phyloP scores from a whole-genome alignment of 495 filamentous ascomycete species.

The Apiosordaria backusii region DNA sequence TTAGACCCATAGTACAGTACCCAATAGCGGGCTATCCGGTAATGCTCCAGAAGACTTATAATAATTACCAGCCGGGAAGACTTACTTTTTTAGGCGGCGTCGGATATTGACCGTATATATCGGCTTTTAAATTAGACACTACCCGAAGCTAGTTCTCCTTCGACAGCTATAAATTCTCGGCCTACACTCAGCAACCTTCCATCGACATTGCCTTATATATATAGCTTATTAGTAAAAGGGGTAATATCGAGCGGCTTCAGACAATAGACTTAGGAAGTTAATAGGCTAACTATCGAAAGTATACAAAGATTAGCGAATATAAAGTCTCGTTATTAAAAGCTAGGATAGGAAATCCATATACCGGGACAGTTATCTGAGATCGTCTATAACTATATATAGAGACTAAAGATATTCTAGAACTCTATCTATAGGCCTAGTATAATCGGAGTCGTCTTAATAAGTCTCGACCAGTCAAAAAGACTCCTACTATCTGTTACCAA shows the following conservation, averaged over 20 bases:
- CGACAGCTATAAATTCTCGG: not conserved
- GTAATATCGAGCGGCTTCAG: not conserved
- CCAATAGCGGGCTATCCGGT: no score
- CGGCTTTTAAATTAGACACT: not conserved
- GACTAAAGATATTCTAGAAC: not conserved
- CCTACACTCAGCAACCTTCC: not conserved
- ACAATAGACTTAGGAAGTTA: not conserved
- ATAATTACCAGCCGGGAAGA: not conserved
- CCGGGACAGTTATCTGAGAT: no score
- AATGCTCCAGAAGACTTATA: no score
- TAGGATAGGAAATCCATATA: no score
- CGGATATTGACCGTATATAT: slow-evolving; percentile 16
- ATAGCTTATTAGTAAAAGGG: not conserved
- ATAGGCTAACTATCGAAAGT: not conserved
- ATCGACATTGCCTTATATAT: not conserved
- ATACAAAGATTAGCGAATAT: not conserved
- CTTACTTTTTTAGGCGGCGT: not conserved
- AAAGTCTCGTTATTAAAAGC: no score
- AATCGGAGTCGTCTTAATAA: not conserved
- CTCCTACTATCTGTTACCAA: not conserved
- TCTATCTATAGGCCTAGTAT: not conserved
- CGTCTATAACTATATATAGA: no score
- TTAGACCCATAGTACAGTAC: no score
- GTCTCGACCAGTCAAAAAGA: not conserved
- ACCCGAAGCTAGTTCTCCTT: not conserved